A percentile compares a stretch with the other conserved stretches of the same genome.
phyloP scores from a whole-genome alignment of 148 eudicot species.

The Vaccinium darrowii region DNA sequence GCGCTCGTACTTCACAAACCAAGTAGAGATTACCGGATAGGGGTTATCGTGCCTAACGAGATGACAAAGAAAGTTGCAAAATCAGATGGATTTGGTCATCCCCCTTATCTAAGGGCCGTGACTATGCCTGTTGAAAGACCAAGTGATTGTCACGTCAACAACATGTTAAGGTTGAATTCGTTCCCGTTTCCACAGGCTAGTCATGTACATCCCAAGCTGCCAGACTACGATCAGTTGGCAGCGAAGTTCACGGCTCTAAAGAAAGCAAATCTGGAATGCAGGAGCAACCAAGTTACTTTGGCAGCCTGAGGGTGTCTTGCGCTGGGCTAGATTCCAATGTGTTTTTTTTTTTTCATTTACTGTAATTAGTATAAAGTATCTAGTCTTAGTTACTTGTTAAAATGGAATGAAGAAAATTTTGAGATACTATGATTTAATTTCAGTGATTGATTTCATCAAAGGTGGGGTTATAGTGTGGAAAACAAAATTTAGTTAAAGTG shows the following conservation, averaged over 20 bases:
- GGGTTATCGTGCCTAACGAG: not conserved
- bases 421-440: too few species aligned
- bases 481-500: too few species aligned
- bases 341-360: not conserved
- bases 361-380: not conserved
- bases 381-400: not conserved
- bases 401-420: too few species aligned
- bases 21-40: not conserved
- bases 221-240: conserved; percentile 72
- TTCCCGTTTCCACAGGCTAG: conserved; percentile 29
- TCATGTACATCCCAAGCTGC: conserved; percentile 78
- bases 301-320: not conserved
- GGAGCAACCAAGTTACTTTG: conserved; percentile 10
- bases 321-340: not conserved
- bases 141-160: conserved; percentile 4
- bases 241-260: conserved; percentile 59
- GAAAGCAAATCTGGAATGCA: conserved; percentile 37
- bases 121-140: conserved; percentile 36
- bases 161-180: conserved; percentile 27
- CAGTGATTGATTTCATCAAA: too few species aligned
- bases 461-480: too few species aligned
- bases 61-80: not conserved
- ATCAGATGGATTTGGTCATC: not conserved
- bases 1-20: not conserved
- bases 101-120: conserved; percentile 32